Percentiles rank a stretch among this genome's conserved stretches.
Conservation (phyloP, 208 protist species). For the Trypanosoma grayi region DNA sequence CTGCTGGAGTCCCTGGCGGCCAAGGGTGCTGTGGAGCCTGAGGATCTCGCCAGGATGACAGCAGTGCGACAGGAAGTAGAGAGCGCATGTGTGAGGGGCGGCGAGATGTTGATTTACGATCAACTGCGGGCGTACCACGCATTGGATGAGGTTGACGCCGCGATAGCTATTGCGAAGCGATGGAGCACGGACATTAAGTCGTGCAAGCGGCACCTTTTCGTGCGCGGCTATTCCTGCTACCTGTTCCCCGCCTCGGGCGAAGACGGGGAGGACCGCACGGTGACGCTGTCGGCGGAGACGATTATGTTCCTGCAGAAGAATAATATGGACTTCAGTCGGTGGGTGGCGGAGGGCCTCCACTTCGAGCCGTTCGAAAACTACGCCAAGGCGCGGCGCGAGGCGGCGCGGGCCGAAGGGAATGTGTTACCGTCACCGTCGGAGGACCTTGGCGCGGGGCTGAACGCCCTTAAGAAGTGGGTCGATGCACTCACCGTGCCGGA, state of each 20-base stretch:
- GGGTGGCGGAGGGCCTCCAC: constrained; percentile 49
- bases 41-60: neutral
- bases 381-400: constrained; percentile 10
- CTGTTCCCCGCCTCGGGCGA: constrained; percentile 41
- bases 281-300: constrained; percentile 43
- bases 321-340: constrained; percentile 60
- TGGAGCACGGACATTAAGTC: neutral
- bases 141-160: constrained; percentile 9
- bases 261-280: constrained; percentile 5
- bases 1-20: neutral
- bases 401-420: neutral
- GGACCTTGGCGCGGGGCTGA: neutral
- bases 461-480: constrained; percentile 6
- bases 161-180: constrained; percentile 2
- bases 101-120: neutral
- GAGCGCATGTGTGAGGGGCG: neutral
- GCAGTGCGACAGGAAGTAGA: neutral
- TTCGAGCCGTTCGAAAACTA: constrained; percentile 33
- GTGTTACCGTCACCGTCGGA: neutral
- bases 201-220: constrained; percentile 16
- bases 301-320: constrained; percentile 57
- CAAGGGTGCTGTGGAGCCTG: neutral
- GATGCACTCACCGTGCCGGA: neutral
- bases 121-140: neutral
- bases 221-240: constrained; percentile 48